Evolutionary conservation across 495 filamentous ascomycete genomes (phyloP).

Genomic region (Aspergillus leporis): DNA sequence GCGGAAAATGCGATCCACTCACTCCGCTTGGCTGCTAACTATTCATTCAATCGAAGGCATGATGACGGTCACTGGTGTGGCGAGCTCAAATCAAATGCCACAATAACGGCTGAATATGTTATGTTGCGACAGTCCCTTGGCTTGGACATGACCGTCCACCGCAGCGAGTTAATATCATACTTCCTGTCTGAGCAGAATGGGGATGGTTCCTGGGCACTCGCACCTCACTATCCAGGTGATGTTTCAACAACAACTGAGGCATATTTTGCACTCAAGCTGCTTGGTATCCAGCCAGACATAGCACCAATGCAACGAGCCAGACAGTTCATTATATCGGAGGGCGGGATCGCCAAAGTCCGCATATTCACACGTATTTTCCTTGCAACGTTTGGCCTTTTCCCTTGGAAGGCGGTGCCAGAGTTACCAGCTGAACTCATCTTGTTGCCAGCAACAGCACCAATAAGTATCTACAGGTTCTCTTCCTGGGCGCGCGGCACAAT

Average conservation of each 20-base stretch:
- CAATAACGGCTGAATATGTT: neutral
- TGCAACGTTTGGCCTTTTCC: conserved; percentile 44
- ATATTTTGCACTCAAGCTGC: conserved; percentile 44
- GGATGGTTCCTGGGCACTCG: conserved; percentile 45
- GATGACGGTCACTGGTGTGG: neutral
- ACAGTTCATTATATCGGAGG: conserved; percentile 28
- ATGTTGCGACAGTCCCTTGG: neutral
- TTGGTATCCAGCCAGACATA: conserved; percentile 23
- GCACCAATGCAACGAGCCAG: conserved; percentile 29
- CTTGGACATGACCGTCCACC: neutral
- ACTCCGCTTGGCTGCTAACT: too few species aligned
- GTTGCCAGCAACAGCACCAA: conserved; percentile 25
- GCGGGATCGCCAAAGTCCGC: conserved; percentile 40
- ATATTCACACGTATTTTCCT: conserved; percentile 39
- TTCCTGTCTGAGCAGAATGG: conserved; percentile 17
- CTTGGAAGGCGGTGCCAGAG: conserved; percentile 41
- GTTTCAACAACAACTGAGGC: conserved; percentile 39
- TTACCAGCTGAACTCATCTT: conserved; percentile 43
- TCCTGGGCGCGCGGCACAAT: conserved; percentile 41
- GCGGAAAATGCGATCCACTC: too few species aligned
- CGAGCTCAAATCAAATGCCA: neutral
- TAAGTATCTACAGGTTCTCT: conserved; percentile 39
- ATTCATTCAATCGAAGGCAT: too few species aligned
- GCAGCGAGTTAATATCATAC: neutral
- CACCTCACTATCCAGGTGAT: conserved; percentile 36